These are phyloP conservation scores for Cynanchum wilfordii DNA, from an alignment of 257 asterid genomes.

Conservation along the genomic window DNA sequence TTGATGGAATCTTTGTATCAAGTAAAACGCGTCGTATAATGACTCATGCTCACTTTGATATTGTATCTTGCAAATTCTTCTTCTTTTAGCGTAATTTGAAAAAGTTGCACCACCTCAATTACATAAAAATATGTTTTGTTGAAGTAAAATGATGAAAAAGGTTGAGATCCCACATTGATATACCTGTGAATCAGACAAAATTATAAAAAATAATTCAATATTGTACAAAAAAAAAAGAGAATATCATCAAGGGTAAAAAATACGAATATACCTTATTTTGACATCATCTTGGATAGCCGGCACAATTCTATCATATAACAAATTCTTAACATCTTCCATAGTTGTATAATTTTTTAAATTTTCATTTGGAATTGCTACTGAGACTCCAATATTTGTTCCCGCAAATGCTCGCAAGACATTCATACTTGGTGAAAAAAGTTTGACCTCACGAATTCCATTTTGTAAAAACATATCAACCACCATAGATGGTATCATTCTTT, in stretches of 20 bases:
- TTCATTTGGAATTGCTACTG: conserved; percentile 3
- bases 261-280: too few species aligned
- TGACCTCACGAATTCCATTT: conserved; percentile 14
- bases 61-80: not conserved
- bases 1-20: conserved; percentile 40
- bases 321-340: not conserved
- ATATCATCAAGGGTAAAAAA: too few species aligned
- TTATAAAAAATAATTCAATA: too few species aligned
- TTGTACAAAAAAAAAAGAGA: too few species aligned
- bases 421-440: not conserved
- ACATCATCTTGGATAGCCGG: not conserved
- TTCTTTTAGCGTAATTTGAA: not conserved
- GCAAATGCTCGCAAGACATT: conserved; percentile 13
- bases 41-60: conserved; percentile 2
- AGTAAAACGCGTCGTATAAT: not conserved
- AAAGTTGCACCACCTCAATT: not conserved
- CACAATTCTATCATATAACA: too few species aligned
- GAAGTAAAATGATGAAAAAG: not conserved
- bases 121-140: not conserved
- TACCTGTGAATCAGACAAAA: not conserved
- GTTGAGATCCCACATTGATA: not conserved
- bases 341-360: not conserved
- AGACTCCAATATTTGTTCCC: not conserved
- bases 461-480: not conserved
- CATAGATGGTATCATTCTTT: too few species aligned